phyloP scores from a whole-genome alignment of 768 basidiomycete genomes.

The Glaciozyma antarctica region DNA sequence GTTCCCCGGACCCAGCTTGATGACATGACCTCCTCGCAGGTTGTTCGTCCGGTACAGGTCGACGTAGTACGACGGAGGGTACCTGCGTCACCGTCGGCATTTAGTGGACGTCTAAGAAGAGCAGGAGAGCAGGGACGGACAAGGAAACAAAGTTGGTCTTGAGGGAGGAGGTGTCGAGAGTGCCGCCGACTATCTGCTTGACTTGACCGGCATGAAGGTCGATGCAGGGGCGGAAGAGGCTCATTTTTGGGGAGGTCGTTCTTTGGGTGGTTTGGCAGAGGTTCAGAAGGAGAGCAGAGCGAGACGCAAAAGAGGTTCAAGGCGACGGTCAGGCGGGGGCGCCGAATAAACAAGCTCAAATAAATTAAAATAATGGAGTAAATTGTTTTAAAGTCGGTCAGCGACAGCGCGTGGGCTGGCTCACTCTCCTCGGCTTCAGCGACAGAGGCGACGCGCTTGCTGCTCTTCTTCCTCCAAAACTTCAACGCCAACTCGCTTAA shows the following conservation, averaged over 20 bases:
- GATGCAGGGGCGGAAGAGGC: conserved; percentile 79
- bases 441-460: too few species aligned
- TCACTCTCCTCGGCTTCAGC: too few species aligned
- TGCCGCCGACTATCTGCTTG: conserved; percentile 96
- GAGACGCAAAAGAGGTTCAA: neutral
- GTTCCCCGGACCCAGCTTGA: conserved; percentile 86
- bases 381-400: too few species aligned
- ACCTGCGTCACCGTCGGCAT: conserved; percentile 1
- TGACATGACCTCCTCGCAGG: conserved; percentile 83
- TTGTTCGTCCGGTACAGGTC: conserved; percentile 59
- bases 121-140: conserved; percentile 45
- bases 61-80: conserved; percentile 68
- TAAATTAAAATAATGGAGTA: too few species aligned
- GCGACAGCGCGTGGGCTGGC: too few species aligned
- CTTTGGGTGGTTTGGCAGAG: neutral
- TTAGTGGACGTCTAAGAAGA: neutral
- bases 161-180: conserved; percentile 62
- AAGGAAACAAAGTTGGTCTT: conserved; percentile 86
- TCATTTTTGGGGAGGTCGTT: neutral
- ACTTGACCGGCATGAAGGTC: conserved; percentile 92
- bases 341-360: too few species aligned
- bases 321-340: neutral
- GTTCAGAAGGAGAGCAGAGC: neutral
- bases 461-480: too few species aligned
- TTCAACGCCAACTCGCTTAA: too few species aligned